Conservation (phyloP, 169 alveolate species). For the Cardiosporidium cionae region DNA sequence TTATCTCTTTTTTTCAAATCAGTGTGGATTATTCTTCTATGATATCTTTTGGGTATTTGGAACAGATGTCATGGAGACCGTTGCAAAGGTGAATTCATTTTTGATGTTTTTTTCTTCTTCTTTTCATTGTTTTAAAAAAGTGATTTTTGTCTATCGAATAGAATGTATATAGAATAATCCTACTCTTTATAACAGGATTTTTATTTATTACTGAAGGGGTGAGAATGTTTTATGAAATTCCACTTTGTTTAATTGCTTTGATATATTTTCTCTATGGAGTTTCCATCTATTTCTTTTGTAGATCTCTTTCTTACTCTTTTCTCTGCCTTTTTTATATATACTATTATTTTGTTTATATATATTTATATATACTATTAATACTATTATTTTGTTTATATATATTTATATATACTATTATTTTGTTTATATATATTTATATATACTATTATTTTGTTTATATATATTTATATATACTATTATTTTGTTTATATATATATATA, state of each 20-base stretch:
- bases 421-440: neutral
- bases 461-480: neutral
- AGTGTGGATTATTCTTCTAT: constrained; percentile 76
- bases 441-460: neutral
- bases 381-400: neutral
- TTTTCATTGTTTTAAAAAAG: too few species aligned
- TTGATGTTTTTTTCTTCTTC: too few species aligned
- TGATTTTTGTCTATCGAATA: too few species aligned
- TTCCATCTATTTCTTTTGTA: neutral
- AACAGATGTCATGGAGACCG: constrained; percentile 88
- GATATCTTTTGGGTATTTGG: constrained; percentile 90
- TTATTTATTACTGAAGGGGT: too few species aligned
- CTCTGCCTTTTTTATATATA: neutral
- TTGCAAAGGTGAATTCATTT: constrained; percentile 63
- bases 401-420: neutral
- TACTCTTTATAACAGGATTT: too few species aligned
- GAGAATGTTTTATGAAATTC: too few species aligned
- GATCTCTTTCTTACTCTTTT: neutral
- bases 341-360: neutral
- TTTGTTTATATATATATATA: too few species aligned
- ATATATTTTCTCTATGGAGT: too few species aligned
- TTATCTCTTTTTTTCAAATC: too few species aligned
- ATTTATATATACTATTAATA: neutral
- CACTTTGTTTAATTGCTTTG: too few species aligned
- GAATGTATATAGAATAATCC: too few species aligned